Percentiles rank a stretch among this genome's conserved stretches.
Evolutionary conservation across 139 green algal species (phyloP).

Genomic region (Tetraselmis striata): DNA sequence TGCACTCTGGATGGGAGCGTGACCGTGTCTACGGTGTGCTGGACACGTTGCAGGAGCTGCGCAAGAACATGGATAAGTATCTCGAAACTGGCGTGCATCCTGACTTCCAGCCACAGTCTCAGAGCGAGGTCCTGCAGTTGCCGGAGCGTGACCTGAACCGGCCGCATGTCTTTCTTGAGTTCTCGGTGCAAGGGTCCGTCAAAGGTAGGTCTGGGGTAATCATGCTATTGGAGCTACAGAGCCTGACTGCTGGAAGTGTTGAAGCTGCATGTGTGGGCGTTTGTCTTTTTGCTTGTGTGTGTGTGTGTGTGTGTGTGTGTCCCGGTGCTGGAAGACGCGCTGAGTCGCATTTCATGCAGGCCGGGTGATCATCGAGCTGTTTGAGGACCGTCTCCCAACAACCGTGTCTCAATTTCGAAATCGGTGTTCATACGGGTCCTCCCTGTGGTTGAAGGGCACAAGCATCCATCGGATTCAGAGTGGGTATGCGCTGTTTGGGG

Average conservation of each 20-base stretch:
- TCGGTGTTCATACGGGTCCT: slow-evolving; percentile 4
- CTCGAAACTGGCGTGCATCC: slow-evolving; percentile 15
- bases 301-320: no score
- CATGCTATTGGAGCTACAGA: background rate
- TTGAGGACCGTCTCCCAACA: slow-evolving; percentile 1
- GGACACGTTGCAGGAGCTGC: slow-evolving; percentile 3
- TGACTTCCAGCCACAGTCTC: background rate
- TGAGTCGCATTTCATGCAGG: no score
- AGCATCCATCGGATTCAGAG: slow-evolving; percentile 9
- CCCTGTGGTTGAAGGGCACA: slow-evolving; percentile 2
- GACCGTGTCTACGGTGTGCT: background rate
- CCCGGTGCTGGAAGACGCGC: no score
- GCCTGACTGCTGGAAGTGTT: no score
- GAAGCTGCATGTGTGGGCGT: no score
- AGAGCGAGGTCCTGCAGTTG: background rate
- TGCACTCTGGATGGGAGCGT: background rate
- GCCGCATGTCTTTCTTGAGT: slow-evolving; percentile 7
- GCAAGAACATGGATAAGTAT: slow-evolving; percentile 13
- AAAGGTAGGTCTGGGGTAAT: background rate
- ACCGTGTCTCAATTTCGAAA: slow-evolving; percentile 3
- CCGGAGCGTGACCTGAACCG: slow-evolving; percentile 1
- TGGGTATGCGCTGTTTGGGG: slow-evolving; percentile 7
- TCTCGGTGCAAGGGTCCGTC: background rate
- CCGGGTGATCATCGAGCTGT: slow-evolving; percentile 1
- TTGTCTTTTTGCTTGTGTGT: background rate